phyloP scores from a whole-genome alignment of 2,329 filamentous ascomycete genomes.

The Cytospora mali region DNA sequence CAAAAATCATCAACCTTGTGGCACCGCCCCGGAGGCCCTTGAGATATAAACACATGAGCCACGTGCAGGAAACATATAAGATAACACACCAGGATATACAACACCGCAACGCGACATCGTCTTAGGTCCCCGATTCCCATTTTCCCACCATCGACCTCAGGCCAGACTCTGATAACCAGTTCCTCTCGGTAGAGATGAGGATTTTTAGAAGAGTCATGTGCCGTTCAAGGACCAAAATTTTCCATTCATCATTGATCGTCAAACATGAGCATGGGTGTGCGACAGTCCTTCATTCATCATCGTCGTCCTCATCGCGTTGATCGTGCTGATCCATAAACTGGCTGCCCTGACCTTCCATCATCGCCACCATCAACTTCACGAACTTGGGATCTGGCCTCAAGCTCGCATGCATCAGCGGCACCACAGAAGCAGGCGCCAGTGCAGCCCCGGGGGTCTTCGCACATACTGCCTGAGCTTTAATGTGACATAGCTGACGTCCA shows the following conservation, averaged over 20 bases:
- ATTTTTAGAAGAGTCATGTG: background rate
- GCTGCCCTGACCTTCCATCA: conserved; percentile 19
- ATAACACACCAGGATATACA: background rate
- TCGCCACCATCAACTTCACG: conserved; percentile 30
- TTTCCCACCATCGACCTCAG: background rate
- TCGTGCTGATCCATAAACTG: conserved; percentile 23
- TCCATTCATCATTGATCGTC: background rate
- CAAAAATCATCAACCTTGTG: too few relatives aligned
- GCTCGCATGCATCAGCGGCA: conserved; percentile 40
- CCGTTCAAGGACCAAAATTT: background rate
- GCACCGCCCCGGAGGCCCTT: too few relatives aligned
- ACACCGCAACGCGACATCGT: background rate
- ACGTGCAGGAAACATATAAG: background rate
- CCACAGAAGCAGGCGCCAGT: conserved; percentile 38
- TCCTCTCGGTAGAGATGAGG: background rate
- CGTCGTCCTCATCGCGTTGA: conserved; percentile 28
- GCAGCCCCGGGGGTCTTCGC: conserved; percentile 24
- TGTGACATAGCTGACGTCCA: conserved; percentile 49
- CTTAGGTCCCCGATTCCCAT: background rate
- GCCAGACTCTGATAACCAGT: background rate
- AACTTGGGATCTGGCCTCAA: conserved; percentile 41
- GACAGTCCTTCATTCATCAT: background rate
- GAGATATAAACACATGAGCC: too few relatives aligned
- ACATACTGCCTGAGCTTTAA: conserved; percentile 45
- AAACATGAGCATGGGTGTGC: background rate